phyloP scores from a whole-genome alignment of 1,284 basidiomycete genomes.

The Ustilago tritici region DNA sequence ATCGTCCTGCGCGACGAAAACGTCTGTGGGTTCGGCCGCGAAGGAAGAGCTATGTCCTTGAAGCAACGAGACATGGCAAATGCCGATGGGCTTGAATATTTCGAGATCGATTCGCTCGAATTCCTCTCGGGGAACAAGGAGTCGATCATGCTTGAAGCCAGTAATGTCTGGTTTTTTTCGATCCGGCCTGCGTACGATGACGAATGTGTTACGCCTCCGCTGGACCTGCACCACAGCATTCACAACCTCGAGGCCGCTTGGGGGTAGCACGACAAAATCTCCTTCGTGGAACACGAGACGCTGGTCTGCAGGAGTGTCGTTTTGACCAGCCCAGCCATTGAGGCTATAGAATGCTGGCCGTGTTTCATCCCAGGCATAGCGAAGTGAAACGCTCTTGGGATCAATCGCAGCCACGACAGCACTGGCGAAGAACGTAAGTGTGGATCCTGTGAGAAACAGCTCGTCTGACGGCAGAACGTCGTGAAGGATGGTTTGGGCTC shows the following conservation, averaged over 20 bases:
- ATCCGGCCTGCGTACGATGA: slow-evolving; percentile 7
- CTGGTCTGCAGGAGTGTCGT: too few relatives aligned
- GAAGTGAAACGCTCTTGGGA: slow-evolving; percentile 3
- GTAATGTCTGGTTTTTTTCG: slow-evolving; percentile 4
- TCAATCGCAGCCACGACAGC: background rate
- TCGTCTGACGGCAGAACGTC: slow-evolving; percentile 13
- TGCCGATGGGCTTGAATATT: slow-evolving; percentile 9
- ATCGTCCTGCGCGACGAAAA: slow-evolving; percentile 12
- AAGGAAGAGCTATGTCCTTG: background rate
- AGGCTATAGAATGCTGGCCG: slow-evolving; percentile 16
- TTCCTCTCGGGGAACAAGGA: slow-evolving; percentile 8
- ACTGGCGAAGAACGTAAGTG: background rate
- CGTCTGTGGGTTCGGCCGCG: slow-evolving; percentile 7
- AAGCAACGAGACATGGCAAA: slow-evolving; percentile 20
- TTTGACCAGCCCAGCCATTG: slow-evolving; percentile 11
- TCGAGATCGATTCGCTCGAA: background rate
- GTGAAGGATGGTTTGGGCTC: slow-evolving; percentile 8
- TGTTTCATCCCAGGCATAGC: slow-evolving; percentile 18
- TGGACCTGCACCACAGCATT: slow-evolving; percentile 30
- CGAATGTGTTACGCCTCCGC: slow-evolving; percentile 5
- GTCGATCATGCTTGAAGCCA: slow-evolving; percentile 33
- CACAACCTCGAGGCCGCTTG: background rate
- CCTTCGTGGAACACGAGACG: slow-evolving; percentile 32
- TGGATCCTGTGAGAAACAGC: background rate
- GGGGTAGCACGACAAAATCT: slow-evolving; percentile 28